These are phyloP conservation scores for Nicotiana otophora DNA, from an alignment of 257 asterid species.

Conservation along the genomic window DNA sequence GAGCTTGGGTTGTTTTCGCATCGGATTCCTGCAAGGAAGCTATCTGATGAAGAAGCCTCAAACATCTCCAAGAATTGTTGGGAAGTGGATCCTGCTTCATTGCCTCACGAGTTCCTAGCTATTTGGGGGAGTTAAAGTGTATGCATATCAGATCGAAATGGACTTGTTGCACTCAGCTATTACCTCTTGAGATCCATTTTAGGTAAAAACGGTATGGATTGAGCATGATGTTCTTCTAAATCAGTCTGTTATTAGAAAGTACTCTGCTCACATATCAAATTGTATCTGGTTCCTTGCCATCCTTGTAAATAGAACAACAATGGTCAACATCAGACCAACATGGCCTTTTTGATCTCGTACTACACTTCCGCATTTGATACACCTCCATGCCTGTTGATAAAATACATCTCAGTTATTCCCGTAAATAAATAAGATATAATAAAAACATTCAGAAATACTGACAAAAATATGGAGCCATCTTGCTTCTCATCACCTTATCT, in stretches of 20 bases:
- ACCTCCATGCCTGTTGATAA: not conserved
- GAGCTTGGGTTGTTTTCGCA: conserved; percentile 58
- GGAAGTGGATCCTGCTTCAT: conserved; percentile 83
- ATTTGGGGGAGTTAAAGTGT: not conserved
- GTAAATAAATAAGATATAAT: not conserved
- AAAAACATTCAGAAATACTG: not conserved
- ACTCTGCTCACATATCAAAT: not conserved
- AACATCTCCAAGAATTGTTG: conserved; percentile 73
- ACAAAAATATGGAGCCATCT: not conserved
- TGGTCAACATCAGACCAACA: not conserved
- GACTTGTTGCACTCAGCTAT: not conserved
- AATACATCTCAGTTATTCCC: not conserved
- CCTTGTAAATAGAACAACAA: not conserved
- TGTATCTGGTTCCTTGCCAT: not conserved
- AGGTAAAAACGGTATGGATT: not conserved
- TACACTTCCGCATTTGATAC: not conserved
- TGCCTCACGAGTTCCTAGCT: conserved; percentile 36
- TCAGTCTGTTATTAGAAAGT: not conserved
- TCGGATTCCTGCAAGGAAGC: conserved; percentile 77
- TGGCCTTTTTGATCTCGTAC: not conserved
- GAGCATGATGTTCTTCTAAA: not conserved
- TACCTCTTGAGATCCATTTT: not conserved
- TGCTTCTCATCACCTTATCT: not conserved
- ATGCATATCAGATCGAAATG: not conserved
- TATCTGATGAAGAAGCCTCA: conserved; percentile 57